These are phyloP conservation scores for Brachypodium distachyon DNA, from an alignment of 202 grass and related monocot genomes.

Conservation along the genomic window DNA sequence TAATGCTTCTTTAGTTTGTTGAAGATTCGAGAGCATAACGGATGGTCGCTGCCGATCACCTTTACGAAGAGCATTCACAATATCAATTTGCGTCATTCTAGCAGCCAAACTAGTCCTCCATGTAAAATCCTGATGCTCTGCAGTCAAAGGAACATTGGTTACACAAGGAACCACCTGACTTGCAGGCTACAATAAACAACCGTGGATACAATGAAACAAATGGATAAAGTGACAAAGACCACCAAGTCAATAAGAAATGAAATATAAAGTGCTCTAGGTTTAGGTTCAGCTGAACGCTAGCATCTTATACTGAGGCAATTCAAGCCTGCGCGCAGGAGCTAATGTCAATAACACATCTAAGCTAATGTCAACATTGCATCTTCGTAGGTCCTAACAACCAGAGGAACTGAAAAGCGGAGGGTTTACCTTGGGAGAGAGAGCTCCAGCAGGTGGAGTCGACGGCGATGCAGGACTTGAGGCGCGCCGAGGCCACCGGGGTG, in stretches of 20 bases:
- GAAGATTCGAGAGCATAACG: conserved; percentile 48
- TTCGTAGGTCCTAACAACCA: not conserved
- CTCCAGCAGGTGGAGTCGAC: conserved; percentile 73
- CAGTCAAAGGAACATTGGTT: conserved; percentile 10
- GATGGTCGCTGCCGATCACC: conserved; percentile 70
- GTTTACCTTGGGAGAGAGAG: conserved; percentile 75
- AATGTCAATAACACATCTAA: too few relatives aligned
- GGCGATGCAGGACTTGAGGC: conserved; percentile 74
- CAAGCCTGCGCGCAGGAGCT: too few relatives aligned
- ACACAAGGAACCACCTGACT: not conserved
- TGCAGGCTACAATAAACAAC: not conserved
- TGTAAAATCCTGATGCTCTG: conserved; percentile 35
- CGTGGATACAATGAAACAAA: not conserved
- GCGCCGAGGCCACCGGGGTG: conserved; percentile 53
- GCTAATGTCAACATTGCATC: not conserved
- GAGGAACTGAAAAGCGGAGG: not conserved
- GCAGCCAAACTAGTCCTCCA: conserved; percentile 10
- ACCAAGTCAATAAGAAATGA: not conserved
- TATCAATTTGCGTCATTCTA: conserved; percentile 41
- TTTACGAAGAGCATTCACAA: conserved; percentile 64
- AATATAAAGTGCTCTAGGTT: not conserved
- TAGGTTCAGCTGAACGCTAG: not conserved
- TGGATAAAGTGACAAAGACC: not conserved
- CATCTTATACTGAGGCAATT: not conserved
- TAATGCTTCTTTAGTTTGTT: conserved; percentile 31